Conservation (phyloP, 768 basidiomycete species). For the Fistulinella prunicolor region DNA sequence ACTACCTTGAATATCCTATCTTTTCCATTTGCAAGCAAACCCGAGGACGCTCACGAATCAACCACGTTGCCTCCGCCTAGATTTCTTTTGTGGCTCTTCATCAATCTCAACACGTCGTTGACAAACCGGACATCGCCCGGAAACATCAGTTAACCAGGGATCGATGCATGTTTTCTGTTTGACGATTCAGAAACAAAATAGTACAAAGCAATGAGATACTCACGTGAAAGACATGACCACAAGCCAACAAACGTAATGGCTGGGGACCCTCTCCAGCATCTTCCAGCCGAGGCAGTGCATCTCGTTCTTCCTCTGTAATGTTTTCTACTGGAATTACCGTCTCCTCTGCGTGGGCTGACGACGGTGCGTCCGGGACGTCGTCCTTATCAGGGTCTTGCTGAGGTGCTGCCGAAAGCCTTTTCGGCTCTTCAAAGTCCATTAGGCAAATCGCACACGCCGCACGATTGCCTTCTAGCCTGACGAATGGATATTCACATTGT, state of each 20-base stretch:
- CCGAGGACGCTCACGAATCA: conserved; percentile 10
- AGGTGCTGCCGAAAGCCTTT: conserved; percentile 24
- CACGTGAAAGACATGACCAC: conserved; percentile 91
- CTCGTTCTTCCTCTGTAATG: conserved; percentile 40
- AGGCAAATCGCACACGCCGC: conserved; percentile 84
- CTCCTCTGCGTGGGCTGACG: conserved; percentile 18
- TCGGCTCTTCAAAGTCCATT: conserved; percentile 81
- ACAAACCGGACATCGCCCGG: conserved; percentile 86
- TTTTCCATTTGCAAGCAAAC: conserved; percentile 11
- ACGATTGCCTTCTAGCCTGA: conserved; percentile 76
- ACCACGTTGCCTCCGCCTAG: conserved; percentile 22
- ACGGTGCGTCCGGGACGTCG: conserved; percentile 5
- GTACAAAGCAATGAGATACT: conserved; percentile 28
- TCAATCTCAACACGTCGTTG: conserved; percentile 66
- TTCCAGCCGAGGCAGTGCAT: conserved; percentile 48
- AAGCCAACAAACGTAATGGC: conserved; percentile 70
- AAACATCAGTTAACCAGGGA: conserved; percentile 83
- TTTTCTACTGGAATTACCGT: conserved; percentile 34
- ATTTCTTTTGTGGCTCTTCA: conserved; percentile 35
- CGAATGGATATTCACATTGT: conserved; percentile 73
- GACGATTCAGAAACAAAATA: conserved; percentile 1
- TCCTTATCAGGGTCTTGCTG: conserved; percentile 32
- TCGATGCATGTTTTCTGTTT: conserved; percentile 82
- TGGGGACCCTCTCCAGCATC: conserved; percentile 78
- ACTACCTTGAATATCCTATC: conserved; percentile 28